Base-by-base conservation (phyloP, 345 rosid genomes). In the Gossypium turneri region DNA sequence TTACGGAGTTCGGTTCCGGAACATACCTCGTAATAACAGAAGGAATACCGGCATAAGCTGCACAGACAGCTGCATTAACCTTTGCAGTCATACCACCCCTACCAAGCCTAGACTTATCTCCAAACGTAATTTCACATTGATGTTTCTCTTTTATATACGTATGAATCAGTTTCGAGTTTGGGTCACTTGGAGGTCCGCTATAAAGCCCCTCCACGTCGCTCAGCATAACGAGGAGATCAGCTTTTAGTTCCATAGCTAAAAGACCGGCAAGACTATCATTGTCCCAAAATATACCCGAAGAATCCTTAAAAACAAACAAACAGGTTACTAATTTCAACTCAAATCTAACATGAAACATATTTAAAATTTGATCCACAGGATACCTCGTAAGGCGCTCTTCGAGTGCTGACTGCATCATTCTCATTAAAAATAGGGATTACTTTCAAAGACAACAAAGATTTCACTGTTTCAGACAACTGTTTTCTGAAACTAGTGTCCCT, bases 41-140 rank as follows among this genome's bases (percentile, higher is more conserved):
- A 76, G 94, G 92, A 60, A 87, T 79, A 59, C 94, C 94, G 27
- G 88, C 90, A 72, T 79, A 44, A 47, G 92, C 87, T 43, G 92
- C 92, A 74, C 75, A 78, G 19, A 85, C 83, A 69, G 94, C 94
- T 75, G 92, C 92, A 77, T 84, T 85, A 52, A 90, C 94, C 79
- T 90, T 90, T 27, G 94, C 90, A 22, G 88, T 87, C 94, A 90
- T 90, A 44, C 94, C 94, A 6, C 94, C 94, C 85, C 94, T 85
- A 75, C 94, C 94, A 15, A 90, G 78, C 76, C 94, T 86, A 65
- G 94, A 90, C 77, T 90, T 90, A 78, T 90, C 90, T 53, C 94
- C 94, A 73, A 88, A 88, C 17, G 92, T 90, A 58, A 90, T 88
- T 82, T 79, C 94, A 52, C 77, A 16, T 38, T 86, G 92, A 77